Evolutionary conservation across 2,329 filamentous ascomycete species (phyloP).

Genomic region (Xylaria sp.): DNA sequence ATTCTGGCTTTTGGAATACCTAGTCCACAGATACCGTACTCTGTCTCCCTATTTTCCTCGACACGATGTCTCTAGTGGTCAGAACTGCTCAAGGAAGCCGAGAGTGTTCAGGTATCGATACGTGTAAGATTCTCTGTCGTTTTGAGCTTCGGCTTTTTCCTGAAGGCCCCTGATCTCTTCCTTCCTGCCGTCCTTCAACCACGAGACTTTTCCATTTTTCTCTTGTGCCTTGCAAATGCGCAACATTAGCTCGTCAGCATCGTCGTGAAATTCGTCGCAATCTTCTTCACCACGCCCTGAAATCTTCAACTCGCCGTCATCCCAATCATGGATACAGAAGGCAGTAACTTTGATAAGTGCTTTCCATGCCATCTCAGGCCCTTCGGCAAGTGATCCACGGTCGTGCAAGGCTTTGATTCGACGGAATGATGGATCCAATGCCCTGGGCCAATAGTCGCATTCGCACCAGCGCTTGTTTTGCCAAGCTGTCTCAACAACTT

Average conservation of each 20-base stretch:
- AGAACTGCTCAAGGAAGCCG: constrained; percentile 6
- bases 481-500: background rate
- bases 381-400: background rate
- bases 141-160: background rate
- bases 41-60: background rate
- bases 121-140: background rate
- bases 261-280: constrained; percentile 9
- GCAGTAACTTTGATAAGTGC: background rate
- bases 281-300: background rate
- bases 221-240: constrained; percentile 9
- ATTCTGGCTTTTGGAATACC: too few relatives aligned
- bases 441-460: background rate
- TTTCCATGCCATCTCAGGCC: constrained; percentile 4
- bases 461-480: background rate
- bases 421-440: background rate
- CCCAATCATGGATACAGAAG: background rate
- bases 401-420: background rate
- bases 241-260: constrained; percentile 10
- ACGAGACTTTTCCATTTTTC: background rate
- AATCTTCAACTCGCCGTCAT: background rate
- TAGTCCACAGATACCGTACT: too few relatives aligned
- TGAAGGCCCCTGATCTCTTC: constrained; percentile 1
- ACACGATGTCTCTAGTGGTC: background rate
- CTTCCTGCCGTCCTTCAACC: constrained; percentile 3
- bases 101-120: constrained; percentile 7